Evolutionary conservation across 306 rosid genomes (phyloP), one percentile per base, ranked within the genome.

Genomic region (Morella rubra): DNA sequence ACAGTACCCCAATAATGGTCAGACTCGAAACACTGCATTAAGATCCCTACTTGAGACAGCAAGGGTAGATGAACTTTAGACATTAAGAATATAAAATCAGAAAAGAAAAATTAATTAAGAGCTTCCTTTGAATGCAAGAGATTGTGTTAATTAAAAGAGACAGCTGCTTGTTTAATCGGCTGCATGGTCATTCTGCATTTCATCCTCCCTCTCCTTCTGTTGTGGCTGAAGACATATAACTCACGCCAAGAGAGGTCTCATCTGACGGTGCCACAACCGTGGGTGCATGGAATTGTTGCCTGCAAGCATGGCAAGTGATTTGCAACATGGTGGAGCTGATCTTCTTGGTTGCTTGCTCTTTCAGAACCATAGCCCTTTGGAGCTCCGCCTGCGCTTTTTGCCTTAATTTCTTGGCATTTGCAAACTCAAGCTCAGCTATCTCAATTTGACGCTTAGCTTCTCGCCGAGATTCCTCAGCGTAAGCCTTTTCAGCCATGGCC

Each of bases 271-370:
- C 83, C 13, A 74, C 84, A 54, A 54, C 54, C 2, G 73, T 54
- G 7, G 86, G 55, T 49, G 87, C 76, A 22, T 90, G 97, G 8
- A 92, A 95, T 15, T 89, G 89, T 58, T 88, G 91, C 68, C 87
- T 91, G 64, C 99, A 95, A 61, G 90, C 83, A 11, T 90, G 97
- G 44, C 99, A 95, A 18, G 99, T 95, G 81, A 92, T 87, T 69
- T 95, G 93, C 86, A 89, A 42, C 20, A 92, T 79, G 27, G 96
- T 90, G 22, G 92, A 88, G 75, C 84, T 91, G 54, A 87, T 84
- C 77, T 86, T 90, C 87, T 86, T 88, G 10, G 73, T 86, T 8
- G 99, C 92, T 69, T 92, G 91, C 68, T 91, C 91, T 82, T 89
- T 95, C 80, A 95, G 82, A 45, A 76, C 79, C 81, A 83, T 88